Percentiles rank a stretch among this genome's conserved stretches.
Conservation (phyloP, 768 basidiomycete genomes). For the Galerina sulciceps region DNA sequence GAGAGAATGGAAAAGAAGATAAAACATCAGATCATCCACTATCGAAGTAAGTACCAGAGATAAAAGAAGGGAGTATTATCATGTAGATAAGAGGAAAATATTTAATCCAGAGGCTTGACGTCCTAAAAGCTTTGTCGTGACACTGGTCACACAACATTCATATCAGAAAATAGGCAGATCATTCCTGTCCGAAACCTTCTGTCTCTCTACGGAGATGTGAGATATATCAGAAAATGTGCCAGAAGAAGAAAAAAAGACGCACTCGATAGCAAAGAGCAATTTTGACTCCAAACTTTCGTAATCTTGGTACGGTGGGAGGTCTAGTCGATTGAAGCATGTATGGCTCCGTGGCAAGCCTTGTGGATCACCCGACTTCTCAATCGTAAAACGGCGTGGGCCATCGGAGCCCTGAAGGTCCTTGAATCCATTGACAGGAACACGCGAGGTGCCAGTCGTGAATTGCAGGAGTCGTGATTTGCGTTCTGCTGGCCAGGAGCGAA, state of each 20-base stretch:
- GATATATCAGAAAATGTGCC: constrained; percentile 3
- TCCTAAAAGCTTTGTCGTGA: too few relatives aligned
- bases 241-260: constrained; percentile 30
- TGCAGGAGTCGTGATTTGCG: constrained; percentile 85
- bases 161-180: constrained; percentile 17
- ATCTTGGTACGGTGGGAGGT: constrained; percentile 88
- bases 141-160: neutral
- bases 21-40: neutral
- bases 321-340: constrained; percentile 92
- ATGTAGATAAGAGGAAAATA: constrained; percentile 14
- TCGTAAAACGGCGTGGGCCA: constrained; percentile 90
- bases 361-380: constrained; percentile 93
- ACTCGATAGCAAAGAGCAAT: constrained; percentile 84
- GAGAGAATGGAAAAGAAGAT: constrained; percentile 1
- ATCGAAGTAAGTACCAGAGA: neutral
- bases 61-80: constrained; percentile 8
- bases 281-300: constrained; percentile 88
- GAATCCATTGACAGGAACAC: constrained; percentile 91
- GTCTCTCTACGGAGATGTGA: constrained; percentile 59
- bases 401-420: constrained; percentile 94
- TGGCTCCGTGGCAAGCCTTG: constrained; percentile 87
- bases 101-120: neutral
- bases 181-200: constrained; percentile 76
- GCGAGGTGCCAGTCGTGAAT: constrained; percentile 87
- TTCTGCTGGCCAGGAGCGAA: constrained; percentile 89